Evolutionary conservation across 306 rosid genomes (phyloP).

Genomic region (barrel medic (Medicago truncatula)): DNA sequence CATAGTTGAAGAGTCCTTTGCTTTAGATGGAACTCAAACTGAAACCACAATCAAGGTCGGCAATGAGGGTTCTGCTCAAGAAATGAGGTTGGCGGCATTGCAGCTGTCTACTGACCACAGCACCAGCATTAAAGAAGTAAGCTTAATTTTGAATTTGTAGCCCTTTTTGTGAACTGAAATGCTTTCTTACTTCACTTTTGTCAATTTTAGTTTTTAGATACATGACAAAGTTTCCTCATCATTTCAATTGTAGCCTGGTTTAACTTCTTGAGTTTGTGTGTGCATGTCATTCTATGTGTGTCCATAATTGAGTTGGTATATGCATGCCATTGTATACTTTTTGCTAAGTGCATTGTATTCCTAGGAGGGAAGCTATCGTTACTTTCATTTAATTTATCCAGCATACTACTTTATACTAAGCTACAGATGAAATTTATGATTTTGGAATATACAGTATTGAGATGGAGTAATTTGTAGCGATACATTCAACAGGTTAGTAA

Average conservation of each 20-base stretch:
- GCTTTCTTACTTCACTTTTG: conserved; percentile 30
- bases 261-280: conserved; percentile 3
- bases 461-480: not conserved
- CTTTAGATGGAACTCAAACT: conserved; percentile 46
- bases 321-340: conserved; percentile 1
- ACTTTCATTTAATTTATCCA: conserved; percentile 1
- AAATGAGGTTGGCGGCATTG: conserved; percentile 71
- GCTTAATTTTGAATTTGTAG: conserved; percentile 38
- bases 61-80: conserved; percentile 52
- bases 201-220: not conserved
- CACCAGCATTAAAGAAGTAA: conserved; percentile 88
- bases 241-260: not conserved
- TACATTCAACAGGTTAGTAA: conserved; percentile 6
- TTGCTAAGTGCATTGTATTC: conserved; percentile 19
- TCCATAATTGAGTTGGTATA: not conserved
- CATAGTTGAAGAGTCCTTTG: conserved; percentile 66
- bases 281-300: conserved; percentile 9
- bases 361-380: not conserved
- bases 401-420: conserved; percentile 20
- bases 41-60: conserved; percentile 47
- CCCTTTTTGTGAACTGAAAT: conserved; percentile 30
- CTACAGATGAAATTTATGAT: conserved; percentile 17
- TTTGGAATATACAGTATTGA: conserved; percentile 16
- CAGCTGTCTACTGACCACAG: conserved; percentile 96
- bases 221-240: not conserved